Conservation (phyloP, 2,329 filamentous ascomycete genomes). For the Didymella lethalis region DNA sequence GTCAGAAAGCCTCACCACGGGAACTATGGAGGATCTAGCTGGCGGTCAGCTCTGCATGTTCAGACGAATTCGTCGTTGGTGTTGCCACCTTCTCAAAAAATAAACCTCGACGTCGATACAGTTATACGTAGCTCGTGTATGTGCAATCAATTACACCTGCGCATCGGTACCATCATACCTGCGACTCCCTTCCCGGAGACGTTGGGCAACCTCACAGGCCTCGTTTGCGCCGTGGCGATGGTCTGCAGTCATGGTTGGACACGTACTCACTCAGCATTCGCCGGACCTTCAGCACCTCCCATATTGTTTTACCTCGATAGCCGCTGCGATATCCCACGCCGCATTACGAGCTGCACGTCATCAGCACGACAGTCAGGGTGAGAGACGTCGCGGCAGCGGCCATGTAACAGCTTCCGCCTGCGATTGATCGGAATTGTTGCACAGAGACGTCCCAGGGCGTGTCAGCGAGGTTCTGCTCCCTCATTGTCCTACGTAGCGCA, state of each 20-base stretch:
- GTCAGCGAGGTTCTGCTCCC: conserved; percentile 26
- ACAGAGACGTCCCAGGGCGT: conserved; percentile 23
- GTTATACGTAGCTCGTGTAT: neutral
- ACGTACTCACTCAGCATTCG: conserved; percentile 45
- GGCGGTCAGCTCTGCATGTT: neutral
- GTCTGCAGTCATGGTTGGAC: conserved; percentile 28
- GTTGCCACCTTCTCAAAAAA: neutral
- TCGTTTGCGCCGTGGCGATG: conserved; percentile 10
- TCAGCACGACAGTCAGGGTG: conserved; percentile 20
- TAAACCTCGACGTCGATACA: neutral
- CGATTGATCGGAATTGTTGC: conserved; percentile 25
- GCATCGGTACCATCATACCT: neutral
- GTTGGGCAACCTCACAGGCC: conserved; percentile 17
- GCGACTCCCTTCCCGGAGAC: neutral
- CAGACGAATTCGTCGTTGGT: neutral
- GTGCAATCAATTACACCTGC: neutral
- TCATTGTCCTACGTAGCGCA: conserved; percentile 38
- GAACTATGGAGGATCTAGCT: neutral
- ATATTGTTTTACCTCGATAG: conserved; percentile 39
- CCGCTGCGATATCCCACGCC: conserved; percentile 37
- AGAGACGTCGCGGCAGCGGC: conserved; percentile 13
- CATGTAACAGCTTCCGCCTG: conserved; percentile 15
- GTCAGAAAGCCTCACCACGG: neutral
- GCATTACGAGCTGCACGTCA: conserved; percentile 41
- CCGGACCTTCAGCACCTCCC: conserved; percentile 12